Percentiles rank a stretch among this genome's conserved stretches.
phyloP scores from a whole-genome alignment of 768 basidiomycete genomes.

The Bullera alba region DNA sequence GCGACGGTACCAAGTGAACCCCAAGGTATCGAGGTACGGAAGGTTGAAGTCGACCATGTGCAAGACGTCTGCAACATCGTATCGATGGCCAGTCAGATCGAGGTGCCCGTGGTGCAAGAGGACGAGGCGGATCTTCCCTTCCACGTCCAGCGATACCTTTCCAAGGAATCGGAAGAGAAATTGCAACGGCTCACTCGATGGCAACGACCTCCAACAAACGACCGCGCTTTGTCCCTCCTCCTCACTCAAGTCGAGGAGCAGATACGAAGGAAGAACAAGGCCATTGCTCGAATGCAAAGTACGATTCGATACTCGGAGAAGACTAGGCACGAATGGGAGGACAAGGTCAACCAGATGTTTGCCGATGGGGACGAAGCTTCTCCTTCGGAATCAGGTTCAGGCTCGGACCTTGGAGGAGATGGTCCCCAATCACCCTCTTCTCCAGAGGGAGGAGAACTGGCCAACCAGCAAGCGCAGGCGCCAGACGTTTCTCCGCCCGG shows the following conservation, averaged over 20 bases:
- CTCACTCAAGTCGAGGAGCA: constrained; percentile 80
- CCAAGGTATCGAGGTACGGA: constrained; percentile 31
- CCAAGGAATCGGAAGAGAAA: constrained; percentile 80
- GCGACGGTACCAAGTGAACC: constrained; percentile 13
- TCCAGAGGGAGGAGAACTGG: neutral
- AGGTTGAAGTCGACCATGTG: constrained; percentile 57
- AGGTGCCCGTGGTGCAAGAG: constrained; percentile 81
- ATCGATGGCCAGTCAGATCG: constrained; percentile 68
- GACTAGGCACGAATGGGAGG: constrained; percentile 95
- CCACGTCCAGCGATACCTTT: constrained; percentile 81
- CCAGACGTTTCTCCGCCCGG: constrained; percentile 31
- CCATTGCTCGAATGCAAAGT: constrained; percentile 90
- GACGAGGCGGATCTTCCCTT: constrained; percentile 79
- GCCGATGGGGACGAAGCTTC: constrained; percentile 54
- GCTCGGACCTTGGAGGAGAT: constrained; percentile 36
- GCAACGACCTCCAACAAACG: constrained; percentile 77
- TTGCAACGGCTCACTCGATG: constrained; percentile 76
- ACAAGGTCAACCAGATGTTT: constrained; percentile 66
- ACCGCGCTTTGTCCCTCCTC: constrained; percentile 72
- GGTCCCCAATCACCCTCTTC: constrained; percentile 3
- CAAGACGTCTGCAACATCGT: constrained; percentile 83
- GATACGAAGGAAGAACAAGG: constrained; percentile 88
- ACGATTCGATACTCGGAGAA: constrained; percentile 96
- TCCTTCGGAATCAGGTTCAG: constrained; percentile 49
- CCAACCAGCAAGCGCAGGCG: constrained; percentile 16